Percentiles rank a stretch among this genome's conserved stretches.
Conservation (phyloP, 345 rosid species). For the Aethionema arabicum region DNA sequence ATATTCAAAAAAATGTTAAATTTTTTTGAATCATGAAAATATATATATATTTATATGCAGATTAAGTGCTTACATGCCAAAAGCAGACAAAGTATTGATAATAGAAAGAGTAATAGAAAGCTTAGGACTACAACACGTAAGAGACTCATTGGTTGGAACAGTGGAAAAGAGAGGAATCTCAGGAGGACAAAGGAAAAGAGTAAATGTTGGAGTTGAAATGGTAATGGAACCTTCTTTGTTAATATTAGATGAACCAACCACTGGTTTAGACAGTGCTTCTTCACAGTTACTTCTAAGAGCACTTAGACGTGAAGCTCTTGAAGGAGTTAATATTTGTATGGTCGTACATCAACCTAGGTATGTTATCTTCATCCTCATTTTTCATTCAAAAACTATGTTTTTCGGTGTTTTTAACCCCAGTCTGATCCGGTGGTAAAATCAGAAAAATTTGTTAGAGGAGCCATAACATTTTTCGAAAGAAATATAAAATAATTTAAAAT, state of each 20-base stretch:
- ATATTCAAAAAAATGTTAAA: too few species aligned
- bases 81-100: slow-evolving; percentile 80
- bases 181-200: slow-evolving; percentile 94
- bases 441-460: too few species aligned
- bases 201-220: slow-evolving; percentile 90
- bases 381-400: too few species aligned
- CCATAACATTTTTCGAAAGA: too few species aligned
- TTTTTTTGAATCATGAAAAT: background rate
- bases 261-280: slow-evolving; percentile 90
- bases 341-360: slow-evolving; percentile 95
- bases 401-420: too few species aligned
- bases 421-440: too few species aligned
- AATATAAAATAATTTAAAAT: too few species aligned
- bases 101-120: slow-evolving; percentile 91
- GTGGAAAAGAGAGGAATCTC: slow-evolving; percentile 89
- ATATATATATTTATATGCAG: slow-evolving; percentile 37
- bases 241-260: slow-evolving; percentile 88
- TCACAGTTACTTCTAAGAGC: slow-evolving; percentile 80
- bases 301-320: slow-evolving; percentile 83
- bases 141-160: slow-evolving; percentile 90
- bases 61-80: slow-evolving; percentile 71
- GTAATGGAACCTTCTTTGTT: slow-evolving; percentile 94
- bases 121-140: slow-evolving; percentile 72
- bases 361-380: background rate
- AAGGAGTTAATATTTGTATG: slow-evolving; percentile 89